phyloP scores from a whole-genome alignment of 139 green algal genomes.

The Closterium sp. region DNA sequence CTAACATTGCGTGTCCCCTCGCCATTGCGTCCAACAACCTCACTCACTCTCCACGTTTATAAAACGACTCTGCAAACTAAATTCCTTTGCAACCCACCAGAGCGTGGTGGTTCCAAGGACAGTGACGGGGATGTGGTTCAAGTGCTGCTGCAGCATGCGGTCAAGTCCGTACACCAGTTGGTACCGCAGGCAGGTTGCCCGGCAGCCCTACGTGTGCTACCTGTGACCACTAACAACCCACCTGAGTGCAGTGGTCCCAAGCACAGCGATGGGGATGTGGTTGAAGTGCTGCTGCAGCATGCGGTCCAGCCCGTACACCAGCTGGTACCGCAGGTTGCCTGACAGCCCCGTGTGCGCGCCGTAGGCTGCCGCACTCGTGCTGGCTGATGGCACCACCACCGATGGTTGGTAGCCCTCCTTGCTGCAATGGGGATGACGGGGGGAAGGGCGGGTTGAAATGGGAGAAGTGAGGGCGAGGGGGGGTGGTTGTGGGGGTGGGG shows the following conservation, averaged over 20 bases:
- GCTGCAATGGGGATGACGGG: not conserved
- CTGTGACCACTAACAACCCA: no score
- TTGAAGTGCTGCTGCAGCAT: slow-evolving; percentile 73
- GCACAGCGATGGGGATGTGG: slow-evolving; percentile 26
- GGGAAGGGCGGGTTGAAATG: not conserved
- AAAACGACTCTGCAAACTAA: no score
- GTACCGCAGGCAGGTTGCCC: slow-evolving; percentile 81
- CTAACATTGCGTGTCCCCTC: no score
- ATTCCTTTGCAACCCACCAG: not conserved
- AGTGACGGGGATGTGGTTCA: slow-evolving; percentile 35
- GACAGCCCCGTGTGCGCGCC: slow-evolving; percentile 77
- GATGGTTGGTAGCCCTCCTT: slow-evolving; percentile 65
- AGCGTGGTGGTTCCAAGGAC: not conserved
- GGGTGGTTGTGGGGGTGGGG: not conserved
- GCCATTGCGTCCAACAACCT: no score
- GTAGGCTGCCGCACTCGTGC: slow-evolving; percentile 67
- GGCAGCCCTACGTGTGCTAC: slow-evolving; percentile 70
- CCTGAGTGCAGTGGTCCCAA: slow-evolving; percentile 20
- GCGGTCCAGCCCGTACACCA: slow-evolving; percentile 85
- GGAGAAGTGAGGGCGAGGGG: not conserved
- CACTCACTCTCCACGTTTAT: no score
- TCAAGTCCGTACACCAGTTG: slow-evolving; percentile 89
- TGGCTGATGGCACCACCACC: slow-evolving; percentile 68
- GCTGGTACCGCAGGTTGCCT: slow-evolving; percentile 88
- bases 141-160: slow-evolving; percentile 75